Percentiles rank a stretch among this genome's conserved stretches.
These are phyloP conservation scores for Fennellomyces sp. DNA, from an alignment of 371 early-diverging fungal species.

Conservation along the genomic window DNA sequence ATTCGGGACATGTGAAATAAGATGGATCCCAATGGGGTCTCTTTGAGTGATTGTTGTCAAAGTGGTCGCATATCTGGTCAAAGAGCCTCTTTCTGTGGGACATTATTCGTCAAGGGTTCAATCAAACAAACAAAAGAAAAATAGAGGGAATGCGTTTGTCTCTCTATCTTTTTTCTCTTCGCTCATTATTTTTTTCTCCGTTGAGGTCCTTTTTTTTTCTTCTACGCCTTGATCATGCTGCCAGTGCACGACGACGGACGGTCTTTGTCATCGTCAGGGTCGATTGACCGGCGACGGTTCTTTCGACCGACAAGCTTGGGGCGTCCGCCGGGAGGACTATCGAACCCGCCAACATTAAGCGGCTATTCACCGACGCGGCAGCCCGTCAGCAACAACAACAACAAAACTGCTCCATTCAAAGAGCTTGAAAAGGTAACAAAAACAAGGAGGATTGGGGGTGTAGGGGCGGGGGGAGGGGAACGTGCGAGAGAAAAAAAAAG, in stretches of 20 bases:
- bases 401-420: conserved; percentile 12
- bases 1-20: conserved; percentile 15
- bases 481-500: not conserved
- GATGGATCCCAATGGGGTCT: not conserved
- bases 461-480: not conserved
- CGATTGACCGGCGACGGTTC: not conserved
- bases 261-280: not conserved
- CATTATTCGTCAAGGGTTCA: not conserved
- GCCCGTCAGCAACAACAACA: not conserved
- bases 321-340: not conserved
- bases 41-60: not conserved
- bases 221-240: too few species aligned
- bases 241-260: not conserved
- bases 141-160: not conserved
- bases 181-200: too few species aligned
- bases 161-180: too few species aligned
- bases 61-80: conserved; percentile 3
- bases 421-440: conserved; percentile 16
- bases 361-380: not conserved
- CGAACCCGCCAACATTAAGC: not conserved
- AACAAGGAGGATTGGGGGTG: not conserved
- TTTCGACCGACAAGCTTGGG: not conserved
- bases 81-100: conserved; percentile 10
- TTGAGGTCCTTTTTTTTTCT: too few species aligned
- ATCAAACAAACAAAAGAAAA: not conserved